phyloP scores from a whole-genome alignment of 78 protist species.

The Dictyostelium discoideum region DNA sequence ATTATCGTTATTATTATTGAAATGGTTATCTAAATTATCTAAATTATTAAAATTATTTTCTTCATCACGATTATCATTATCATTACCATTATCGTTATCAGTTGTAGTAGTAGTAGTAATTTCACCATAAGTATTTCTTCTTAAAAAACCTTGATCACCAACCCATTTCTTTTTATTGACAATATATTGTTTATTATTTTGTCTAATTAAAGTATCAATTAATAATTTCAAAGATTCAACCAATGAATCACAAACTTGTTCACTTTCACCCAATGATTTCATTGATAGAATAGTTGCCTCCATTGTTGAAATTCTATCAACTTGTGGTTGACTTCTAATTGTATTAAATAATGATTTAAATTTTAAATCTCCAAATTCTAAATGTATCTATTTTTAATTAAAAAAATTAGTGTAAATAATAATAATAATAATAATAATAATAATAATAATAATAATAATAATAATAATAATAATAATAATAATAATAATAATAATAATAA shows the following conservation, averaged over 20 bases:
- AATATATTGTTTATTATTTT: neutral
- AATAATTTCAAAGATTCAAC: neutral
- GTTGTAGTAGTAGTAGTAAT: no score
- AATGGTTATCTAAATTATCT: neutral
- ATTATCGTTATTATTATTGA: neutral
- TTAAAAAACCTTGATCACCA: constrained; percentile 16
- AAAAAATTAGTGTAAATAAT: no score
- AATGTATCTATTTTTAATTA: constrained; percentile 4
- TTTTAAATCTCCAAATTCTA: constrained; percentile 53
- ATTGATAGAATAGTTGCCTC: constrained; percentile 50
- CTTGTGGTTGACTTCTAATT: constrained; percentile 71
- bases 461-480: neutral
- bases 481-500: neutral
- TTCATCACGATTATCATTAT: neutral
- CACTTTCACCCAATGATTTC: constrained; percentile 44
- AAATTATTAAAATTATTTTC: neutral
- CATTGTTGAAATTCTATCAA: constrained; percentile 72
- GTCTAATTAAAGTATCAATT: neutral
- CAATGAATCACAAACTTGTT: neutral
- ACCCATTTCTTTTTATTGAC: constrained; percentile 22
- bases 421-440: neutral
- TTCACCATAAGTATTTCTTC: neutral
- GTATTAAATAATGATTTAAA: constrained; percentile 52
- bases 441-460: neutral
- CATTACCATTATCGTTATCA: neutral